Evolutionary conservation across 148 eudicot species (phyloP).

Genomic region (Camellia lanceoleosa): DNA sequence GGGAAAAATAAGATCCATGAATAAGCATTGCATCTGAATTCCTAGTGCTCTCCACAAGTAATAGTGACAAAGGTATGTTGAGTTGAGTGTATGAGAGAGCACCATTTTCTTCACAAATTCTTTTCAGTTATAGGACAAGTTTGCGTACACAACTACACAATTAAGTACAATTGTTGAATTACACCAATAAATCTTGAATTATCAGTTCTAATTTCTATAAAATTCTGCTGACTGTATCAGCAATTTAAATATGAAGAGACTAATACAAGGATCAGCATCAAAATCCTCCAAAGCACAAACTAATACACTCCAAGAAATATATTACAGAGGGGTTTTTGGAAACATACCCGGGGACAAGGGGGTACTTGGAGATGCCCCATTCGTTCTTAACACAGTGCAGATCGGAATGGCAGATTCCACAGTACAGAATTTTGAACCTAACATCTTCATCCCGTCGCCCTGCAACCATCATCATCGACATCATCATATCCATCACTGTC

Average conservation of each 20-base stretch:
- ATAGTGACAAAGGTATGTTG: too few species aligned
- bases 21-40: too few species aligned
- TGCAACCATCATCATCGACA: background rate
- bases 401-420: slow-evolving; percentile 25
- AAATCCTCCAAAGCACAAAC: background rate
- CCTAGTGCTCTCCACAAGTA: too few species aligned
- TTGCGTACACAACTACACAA: too few species aligned
- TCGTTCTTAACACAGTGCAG: slow-evolving; percentile 17
- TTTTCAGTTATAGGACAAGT: too few species aligned
- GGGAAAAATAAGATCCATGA: too few species aligned
- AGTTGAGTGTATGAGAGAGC: too few species aligned
- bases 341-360: slow-evolving; percentile 19
- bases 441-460: slow-evolving; percentile 21
- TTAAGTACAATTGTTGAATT: background rate
- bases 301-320: background rate
- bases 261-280: background rate
- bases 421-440: slow-evolving; percentile 15
- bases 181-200: background rate
- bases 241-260: too few species aligned
- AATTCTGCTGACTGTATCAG: background rate
- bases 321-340: background rate
- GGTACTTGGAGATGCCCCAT: slow-evolving; percentile 15
- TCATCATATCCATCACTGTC: too few species aligned
- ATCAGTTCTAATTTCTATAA: background rate
- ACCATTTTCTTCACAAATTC: too few species aligned